Conservation (phyloP, 2,329 filamentous ascomycete species). For the Aspergillus bombycis region DNA sequence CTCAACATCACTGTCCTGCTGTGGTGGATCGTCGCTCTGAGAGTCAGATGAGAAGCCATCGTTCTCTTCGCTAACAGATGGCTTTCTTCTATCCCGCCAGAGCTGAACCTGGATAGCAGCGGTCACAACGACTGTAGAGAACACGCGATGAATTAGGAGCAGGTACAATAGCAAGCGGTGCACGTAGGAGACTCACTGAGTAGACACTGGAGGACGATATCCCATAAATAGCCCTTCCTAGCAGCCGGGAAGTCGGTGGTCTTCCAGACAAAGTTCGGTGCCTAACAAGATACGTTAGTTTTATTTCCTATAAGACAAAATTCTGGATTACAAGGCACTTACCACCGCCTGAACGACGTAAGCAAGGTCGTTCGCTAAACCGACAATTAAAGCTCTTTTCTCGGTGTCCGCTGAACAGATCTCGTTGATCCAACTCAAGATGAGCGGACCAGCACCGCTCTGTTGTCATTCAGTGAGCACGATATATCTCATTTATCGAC, state of each 20-base stretch:
- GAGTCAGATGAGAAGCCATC: background rate
- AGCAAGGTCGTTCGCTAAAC: constrained; percentile 36
- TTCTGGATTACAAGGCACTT: background rate
- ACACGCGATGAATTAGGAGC: background rate
- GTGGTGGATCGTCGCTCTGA: background rate
- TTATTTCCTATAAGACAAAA: too few relatives aligned
- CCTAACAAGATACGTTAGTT: constrained; percentile 9
- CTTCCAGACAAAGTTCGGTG: constrained; percentile 49
- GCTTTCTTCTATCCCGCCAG: background rate
- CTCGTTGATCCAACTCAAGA: constrained; percentile 43
- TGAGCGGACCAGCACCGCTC: constrained; percentile 42
- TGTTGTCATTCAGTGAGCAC: constrained; percentile 6
- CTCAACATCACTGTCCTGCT: background rate
- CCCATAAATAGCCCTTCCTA: constrained; percentile 42
- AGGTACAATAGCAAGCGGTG: rapidly evolving
- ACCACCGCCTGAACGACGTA: constrained; percentile 40
- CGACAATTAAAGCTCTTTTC: constrained; percentile 37
- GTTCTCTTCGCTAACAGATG: background rate
- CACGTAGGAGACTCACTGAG: constrained; percentile 30
- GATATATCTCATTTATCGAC: too few relatives aligned
- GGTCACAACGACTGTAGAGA: background rate
- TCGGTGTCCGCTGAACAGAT: constrained; percentile 37
- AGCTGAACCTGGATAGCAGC: background rate
- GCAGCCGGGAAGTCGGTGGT: constrained; percentile 45
- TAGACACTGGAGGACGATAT: constrained; percentile 38